Conservation (phyloP, 805 yeast genomes). For the Candida broadrunensis region DNA sequence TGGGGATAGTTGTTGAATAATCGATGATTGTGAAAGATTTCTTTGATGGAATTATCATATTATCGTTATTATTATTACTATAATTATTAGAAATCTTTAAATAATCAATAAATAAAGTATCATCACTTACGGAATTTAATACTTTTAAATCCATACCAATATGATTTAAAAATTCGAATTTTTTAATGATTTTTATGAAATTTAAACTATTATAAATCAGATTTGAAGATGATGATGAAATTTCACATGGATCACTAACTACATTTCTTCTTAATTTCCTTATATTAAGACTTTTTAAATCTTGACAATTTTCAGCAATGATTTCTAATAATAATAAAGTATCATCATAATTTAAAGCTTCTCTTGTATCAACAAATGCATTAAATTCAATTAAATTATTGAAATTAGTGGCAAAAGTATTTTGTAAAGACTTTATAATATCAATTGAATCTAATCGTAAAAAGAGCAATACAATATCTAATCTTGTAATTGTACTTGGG, state of each 20-base stretch:
- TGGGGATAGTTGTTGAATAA: background rate
- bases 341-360: slow-evolving; percentile 9
- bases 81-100: background rate
- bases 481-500: background rate
- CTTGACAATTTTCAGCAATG: slow-evolving; percentile 2
- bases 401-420: background rate
- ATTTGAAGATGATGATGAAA: background rate
- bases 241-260: background rate
- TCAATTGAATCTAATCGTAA: background rate
- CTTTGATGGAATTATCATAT: background rate
- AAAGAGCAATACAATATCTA: background rate
- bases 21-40: background rate
- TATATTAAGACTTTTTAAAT: slow-evolving; percentile 5
- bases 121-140: slow-evolving; percentile 4
- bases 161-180: background rate
- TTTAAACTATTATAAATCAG: slow-evolving; percentile 3
- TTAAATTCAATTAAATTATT: slow-evolving; percentile 9
- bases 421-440: background rate
- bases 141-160: slow-evolving; percentile 13
- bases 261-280: slow-evolving; percentile 6
- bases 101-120: background rate
- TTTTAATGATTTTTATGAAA: slow-evolving; percentile 1
- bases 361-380: slow-evolving; percentile 12
- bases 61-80: background rate
- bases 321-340: slow-evolving; percentile 6